Evolutionary conservation across 768 basidiomycete genomes (phyloP).

Genomic region (Lyophyllum shimeji): DNA sequence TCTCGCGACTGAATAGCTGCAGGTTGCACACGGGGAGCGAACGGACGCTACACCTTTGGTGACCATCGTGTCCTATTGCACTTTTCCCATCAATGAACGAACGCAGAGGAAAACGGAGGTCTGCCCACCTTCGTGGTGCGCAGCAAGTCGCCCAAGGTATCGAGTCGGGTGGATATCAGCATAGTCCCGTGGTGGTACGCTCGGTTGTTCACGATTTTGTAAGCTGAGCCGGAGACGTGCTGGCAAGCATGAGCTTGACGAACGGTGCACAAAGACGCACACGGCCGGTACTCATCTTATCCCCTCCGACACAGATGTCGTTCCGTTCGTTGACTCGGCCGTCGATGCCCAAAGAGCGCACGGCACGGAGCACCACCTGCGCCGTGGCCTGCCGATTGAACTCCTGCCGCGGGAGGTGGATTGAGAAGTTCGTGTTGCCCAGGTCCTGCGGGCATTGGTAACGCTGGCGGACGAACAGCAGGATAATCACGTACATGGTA

Average conservation of each 20-base stretch:
- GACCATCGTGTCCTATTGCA: constrained; percentile 65
- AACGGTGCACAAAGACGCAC: not conserved
- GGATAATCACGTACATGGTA: constrained; percentile 72
- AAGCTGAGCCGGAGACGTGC: constrained; percentile 96
- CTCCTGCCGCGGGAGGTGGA: constrained; percentile 77
- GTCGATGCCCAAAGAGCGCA: constrained; percentile 71
- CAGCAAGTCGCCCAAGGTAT: constrained; percentile 71
- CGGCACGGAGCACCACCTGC: constrained; percentile 72
- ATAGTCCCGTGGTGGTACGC: constrained; percentile 99
- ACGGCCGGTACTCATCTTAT: constrained; percentile 75
- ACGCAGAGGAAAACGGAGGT: not conserved
- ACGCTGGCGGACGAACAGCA: not conserved
- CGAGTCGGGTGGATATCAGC: constrained; percentile 83
- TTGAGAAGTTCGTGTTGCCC: constrained; percentile 96
- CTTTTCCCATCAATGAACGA: not conserved
- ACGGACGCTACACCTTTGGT: constrained; percentile 90
- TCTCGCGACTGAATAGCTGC: constrained; percentile 42
- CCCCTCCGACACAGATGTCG: constrained; percentile 79
- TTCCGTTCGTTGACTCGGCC: constrained; percentile 88
- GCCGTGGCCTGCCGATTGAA: constrained; percentile 84
- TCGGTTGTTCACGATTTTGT: constrained; percentile 87
- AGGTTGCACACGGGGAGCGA: constrained; percentile 92
- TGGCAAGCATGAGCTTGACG: constrained; percentile 12
- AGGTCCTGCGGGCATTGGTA: constrained; percentile 63
- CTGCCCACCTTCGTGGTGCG: constrained; percentile 58